Evolutionary conservation across 345 rosid species (phyloP).

Genomic region (Moricandia moricandioides): DNA sequence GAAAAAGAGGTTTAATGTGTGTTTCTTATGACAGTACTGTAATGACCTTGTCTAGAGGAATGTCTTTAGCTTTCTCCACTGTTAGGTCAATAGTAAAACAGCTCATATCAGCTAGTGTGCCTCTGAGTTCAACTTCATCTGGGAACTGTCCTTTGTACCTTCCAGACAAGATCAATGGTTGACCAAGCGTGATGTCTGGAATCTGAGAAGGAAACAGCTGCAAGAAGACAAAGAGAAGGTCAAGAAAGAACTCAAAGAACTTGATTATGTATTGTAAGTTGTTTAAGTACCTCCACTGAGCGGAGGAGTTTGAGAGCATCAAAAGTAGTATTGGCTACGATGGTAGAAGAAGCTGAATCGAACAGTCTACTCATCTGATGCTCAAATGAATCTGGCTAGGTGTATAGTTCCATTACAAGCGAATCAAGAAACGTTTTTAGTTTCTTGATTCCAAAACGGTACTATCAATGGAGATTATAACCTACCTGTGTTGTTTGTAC

Average conservation of each 20-base stretch:
- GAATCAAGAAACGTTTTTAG: conserved; percentile 1
- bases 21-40: not conserved
- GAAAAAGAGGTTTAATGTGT: not conserved
- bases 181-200: conserved; percentile 67
- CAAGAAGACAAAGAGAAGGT: conserved; percentile 28
- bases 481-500: conserved; percentile 62
- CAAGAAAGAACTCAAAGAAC: conserved; percentile 6
- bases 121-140: conserved; percentile 53
- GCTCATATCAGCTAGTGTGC: conserved; percentile 59
- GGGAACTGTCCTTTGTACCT: conserved; percentile 69
- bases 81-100: conserved; percentile 51
- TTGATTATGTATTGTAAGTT: conserved; percentile 2
- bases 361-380: conserved; percentile 57
- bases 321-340: conserved; percentile 50
- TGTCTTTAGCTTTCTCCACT: conserved; percentile 56
- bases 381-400: conserved; percentile 62
- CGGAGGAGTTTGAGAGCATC: conserved; percentile 50
- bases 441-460: not conserved
- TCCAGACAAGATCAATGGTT: conserved; percentile 65
- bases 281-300: conserved; percentile 64
- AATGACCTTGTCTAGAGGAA: conserved; percentile 55
- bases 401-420: conserved; percentile 16
- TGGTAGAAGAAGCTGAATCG: conserved; percentile 50
- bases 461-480: not conserved
- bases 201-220: conserved; percentile 55